Percentiles rank a stretch among this genome's conserved stretches.
Conservation (phyloP, 306 rosid genomes). For the Inga leiocalycina region DNA sequence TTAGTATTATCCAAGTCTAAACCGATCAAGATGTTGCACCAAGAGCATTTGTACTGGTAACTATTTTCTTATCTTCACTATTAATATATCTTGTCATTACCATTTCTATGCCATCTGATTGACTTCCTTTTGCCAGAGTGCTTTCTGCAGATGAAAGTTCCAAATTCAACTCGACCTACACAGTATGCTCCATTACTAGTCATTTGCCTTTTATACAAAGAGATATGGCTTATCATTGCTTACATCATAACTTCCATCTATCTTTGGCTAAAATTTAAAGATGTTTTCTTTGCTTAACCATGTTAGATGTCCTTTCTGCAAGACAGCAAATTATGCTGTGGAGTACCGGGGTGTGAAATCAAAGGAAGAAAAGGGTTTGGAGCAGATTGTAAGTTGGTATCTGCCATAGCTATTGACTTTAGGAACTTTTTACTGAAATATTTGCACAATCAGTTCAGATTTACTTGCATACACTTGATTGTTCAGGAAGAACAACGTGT, state of each 20-base stretch:
- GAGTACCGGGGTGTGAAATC: slow-evolving; percentile 96
- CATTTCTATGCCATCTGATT: slow-evolving; percentile 36
- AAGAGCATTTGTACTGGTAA: slow-evolving; percentile 98
- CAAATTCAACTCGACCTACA: slow-evolving; percentile 98
- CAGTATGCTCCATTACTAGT: slow-evolving; percentile 76
- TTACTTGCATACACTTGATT: slow-evolving; percentile 22
- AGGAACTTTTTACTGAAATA: slow-evolving; percentile 22
- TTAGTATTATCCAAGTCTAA: slow-evolving; percentile 97
- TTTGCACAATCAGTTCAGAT: slow-evolving; percentile 6
- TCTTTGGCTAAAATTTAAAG: slow-evolving; percentile 18
- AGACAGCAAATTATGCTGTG: slow-evolving; percentile 91
- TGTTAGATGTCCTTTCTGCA: slow-evolving; percentile 92
- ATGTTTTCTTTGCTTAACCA: slow-evolving; percentile 61
- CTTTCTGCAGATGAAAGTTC: slow-evolving; percentile 99
- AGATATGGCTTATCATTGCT: neutral
- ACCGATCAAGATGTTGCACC: slow-evolving; percentile 96
- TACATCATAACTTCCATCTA: slow-evolving; percentile 7
- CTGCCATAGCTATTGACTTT: slow-evolving; percentile 26
- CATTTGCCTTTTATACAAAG: slow-evolving; percentile 21
- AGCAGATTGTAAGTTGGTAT: slow-evolving; percentile 78
- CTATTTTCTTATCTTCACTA: slow-evolving; percentile 19
- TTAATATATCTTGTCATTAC: slow-evolving; percentile 9
- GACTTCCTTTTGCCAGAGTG: slow-evolving; percentile 68
- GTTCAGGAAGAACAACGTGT: slow-evolving; percentile 97
- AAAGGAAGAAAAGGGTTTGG: slow-evolving; percentile 92